A percentile compares a stretch with the other conserved stretches of the same genome.
These are phyloP conservation scores for Russula vinacea DNA, from an alignment of 768 basidiomycete genomes.

Conservation along the genomic window DNA sequence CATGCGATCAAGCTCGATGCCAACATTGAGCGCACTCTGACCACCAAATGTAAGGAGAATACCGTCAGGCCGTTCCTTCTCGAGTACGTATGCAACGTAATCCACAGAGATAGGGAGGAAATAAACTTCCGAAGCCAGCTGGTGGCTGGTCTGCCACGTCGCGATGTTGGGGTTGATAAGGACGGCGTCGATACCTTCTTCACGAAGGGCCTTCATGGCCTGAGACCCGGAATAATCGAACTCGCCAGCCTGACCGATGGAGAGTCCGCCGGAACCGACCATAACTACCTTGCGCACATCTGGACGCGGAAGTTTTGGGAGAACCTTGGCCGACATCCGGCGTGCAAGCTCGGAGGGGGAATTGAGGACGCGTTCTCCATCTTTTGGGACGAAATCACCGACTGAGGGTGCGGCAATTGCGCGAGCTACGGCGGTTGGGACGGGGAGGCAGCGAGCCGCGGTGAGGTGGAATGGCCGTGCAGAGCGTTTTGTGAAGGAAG, in stretches of 20 bases:
- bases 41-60: conserved; percentile 97
- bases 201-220: conserved; percentile 94
- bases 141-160: conserved; percentile 98
- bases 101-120: conserved; percentile 95
- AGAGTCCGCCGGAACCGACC: conserved; percentile 93
- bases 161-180: conserved; percentile 99
- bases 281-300: conserved; percentile 94
- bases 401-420: conserved; percentile 36
- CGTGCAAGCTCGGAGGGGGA: conserved; percentile 94
- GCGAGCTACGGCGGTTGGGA: conserved; percentile 24
- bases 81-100: conserved; percentile 97
- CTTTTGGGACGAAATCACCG: conserved; percentile 32
- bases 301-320: conserved; percentile 87
- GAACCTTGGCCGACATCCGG: conserved; percentile 87
- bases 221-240: conserved; percentile 99
- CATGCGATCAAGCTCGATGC: conserved; percentile 76
- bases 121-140: conserved; percentile 95
- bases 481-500: neutral
- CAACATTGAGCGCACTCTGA: conserved; percentile 96
- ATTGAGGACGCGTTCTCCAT: conserved; percentile 71
- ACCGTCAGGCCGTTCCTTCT: conserved; percentile 97
- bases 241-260: conserved; percentile 98
- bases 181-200: conserved; percentile 91
- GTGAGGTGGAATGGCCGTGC: conserved; percentile 20
- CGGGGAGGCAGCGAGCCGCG: conserved; percentile 10